Conservation (phyloP, 2,329 filamentous ascomycete genomes). For the Sordariomycetes sp. region DNA sequence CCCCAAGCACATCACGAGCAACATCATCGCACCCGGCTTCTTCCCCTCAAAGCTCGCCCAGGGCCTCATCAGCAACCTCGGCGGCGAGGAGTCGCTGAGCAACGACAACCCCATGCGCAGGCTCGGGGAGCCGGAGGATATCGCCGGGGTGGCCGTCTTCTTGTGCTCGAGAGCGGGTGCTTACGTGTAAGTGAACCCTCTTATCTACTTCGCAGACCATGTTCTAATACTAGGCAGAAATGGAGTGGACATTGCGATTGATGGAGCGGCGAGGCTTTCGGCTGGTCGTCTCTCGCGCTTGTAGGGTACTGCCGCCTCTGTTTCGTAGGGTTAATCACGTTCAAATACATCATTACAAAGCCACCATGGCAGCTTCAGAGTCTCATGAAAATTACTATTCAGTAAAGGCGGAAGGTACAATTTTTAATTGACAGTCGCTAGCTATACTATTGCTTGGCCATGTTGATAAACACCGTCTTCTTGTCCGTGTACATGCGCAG, state of each 20-base stretch:
- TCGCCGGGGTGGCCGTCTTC: conserved; percentile 50
- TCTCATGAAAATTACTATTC: too few species aligned
- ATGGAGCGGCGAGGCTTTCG: conserved; percentile 19
- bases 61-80: conserved; percentile 51
- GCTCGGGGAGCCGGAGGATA: conserved; percentile 48
- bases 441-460: conserved; percentile 7
- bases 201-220: background rate
- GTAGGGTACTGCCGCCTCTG: too few species aligned
- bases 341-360: too few species aligned
- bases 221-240: conserved; percentile 15
- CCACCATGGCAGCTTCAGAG: too few species aligned
- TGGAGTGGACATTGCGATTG: conserved; percentile 24
- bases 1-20: conserved; percentile 54
- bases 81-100: conserved; percentile 43
- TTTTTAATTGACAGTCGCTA: too few species aligned
- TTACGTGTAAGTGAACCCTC: conserved; percentile 30
- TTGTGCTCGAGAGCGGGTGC: conserved; percentile 40
- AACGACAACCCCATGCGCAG: conserved; percentile 43
- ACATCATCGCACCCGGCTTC: conserved; percentile 59
- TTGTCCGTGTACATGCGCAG: conserved; percentile 37
- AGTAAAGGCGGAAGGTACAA: too few species aligned
- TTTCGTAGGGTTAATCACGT: too few species aligned
- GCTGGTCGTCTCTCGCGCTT: conserved; percentile 17
- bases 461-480: conserved; percentile 40
- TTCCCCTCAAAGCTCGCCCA: conserved; percentile 61